Conservation (phyloP, 106 monocot genomes). For the Posidonia australis region DNA sequence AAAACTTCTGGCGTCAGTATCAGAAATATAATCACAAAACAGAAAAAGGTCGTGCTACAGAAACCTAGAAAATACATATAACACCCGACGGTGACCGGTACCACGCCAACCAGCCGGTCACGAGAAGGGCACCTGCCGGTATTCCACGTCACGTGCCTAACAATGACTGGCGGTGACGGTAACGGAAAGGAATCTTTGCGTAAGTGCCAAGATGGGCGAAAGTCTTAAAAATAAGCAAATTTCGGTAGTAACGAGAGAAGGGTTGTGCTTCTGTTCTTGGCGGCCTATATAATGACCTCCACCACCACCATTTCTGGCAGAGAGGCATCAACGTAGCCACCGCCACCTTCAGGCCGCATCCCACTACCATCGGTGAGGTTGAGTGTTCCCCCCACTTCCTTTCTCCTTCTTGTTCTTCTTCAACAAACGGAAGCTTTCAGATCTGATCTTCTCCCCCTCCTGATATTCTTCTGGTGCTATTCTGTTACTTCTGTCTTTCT, state of each 20-base stretch:
- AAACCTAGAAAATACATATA: too few species aligned
- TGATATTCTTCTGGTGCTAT: neutral
- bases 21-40: too few species aligned
- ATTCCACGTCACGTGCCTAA: neutral
- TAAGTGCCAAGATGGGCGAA: neutral
- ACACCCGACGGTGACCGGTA: too few species aligned
- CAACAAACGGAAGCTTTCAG: neutral
- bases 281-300: neutral
- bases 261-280: neutral
- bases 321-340: neutral
- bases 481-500: neutral
- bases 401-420: neutral
- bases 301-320: neutral
- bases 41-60: too few species aligned
- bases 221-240: too few species aligned
- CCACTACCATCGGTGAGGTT: conserved; percentile 2
- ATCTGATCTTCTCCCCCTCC: neutral
- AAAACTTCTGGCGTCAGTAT: too few species aligned
- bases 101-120: too few species aligned
- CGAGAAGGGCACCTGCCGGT: neutral
- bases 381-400: neutral
- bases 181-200: neutral
- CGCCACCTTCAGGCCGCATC: neutral
- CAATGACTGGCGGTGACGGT: neutral
- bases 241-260: too few species aligned